Base-by-base conservation (phyloP, 306 rosid genomes). In the Vigna reflexopilosa region DNA sequence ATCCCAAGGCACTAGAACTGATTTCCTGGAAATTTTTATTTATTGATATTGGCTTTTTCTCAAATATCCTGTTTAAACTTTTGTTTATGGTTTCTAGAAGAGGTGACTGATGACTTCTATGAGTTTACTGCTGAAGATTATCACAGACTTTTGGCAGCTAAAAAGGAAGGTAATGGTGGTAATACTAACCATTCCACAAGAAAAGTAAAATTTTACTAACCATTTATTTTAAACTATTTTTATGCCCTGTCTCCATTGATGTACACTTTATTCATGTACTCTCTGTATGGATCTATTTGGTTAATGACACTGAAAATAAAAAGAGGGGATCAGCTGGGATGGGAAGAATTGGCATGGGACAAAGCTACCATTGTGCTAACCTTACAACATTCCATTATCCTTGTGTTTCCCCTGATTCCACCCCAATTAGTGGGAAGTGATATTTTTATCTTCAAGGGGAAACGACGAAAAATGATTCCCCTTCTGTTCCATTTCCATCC, bases 91-190 rank as follows among this genome's bases (percentile, higher is more conserved):
- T 67, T 36, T 81, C 63, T 76, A 34, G 75, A 72, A 85, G 98
- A 87, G 68, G 97, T 86, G 86, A 11, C 85, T 14, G 92, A 93
- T 72, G 97, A 87, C 30, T 85, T 90, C 85, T 93, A 85, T 63
- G 98, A 93, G 84, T 93, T 93, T 72, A 87, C 93, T 2, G 71
- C 96, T 0, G 97, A 87, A 79, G 98, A 93, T 82, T 93, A 93
- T 82, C 80, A 76, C 71, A 89, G 90, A 59, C 54, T 90, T 17
- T 70, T 82, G 70, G 85, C 90, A 16, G 40, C 89, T 40, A 90
- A 87, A 78, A 93, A 87, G 81, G 90, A 89, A 73, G 98, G 98
- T 91, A 88, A 85, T 66, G 57, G 32, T 45, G 40, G 65, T 72
- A 12, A 26, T 55, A 17, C 20, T 55, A 17, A 72, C 70, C 30